Evolutionary conservation across 495 filamentous ascomycete genomes (phyloP).

Genomic region (Lentithecium fluviatile): DNA sequence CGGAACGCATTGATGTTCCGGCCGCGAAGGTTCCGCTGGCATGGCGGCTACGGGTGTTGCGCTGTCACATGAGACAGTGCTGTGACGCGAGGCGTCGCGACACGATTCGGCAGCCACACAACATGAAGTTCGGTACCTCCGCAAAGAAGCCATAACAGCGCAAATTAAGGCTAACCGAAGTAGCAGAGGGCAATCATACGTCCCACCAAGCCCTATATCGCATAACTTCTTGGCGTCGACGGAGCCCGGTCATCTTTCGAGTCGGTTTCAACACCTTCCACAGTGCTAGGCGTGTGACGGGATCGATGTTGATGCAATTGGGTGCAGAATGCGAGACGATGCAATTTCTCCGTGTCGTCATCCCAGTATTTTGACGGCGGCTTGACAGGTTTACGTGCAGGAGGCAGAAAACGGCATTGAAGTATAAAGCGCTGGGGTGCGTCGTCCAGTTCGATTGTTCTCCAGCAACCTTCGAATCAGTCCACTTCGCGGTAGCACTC

Average conservation of each 20-base stretch:
- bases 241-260: constrained; percentile 21
- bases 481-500: constrained; percentile 16
- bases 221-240: constrained; percentile 29
- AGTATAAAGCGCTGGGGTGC: constrained; percentile 14
- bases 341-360: constrained; percentile 21
- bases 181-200: constrained; percentile 32
- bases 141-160: constrained; percentile 14
- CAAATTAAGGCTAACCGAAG: constrained; percentile 21
- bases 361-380: neutral
- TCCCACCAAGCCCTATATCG: constrained; percentile 16
- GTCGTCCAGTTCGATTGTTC: neutral
- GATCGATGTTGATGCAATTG: neutral
- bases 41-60: constrained; percentile 30
- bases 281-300: constrained; percentile 1
- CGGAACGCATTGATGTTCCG: constrained; percentile 24
- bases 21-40: constrained; percentile 8
- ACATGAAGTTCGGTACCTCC: constrained; percentile 7
- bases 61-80: constrained; percentile 26
- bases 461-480: constrained; percentile 17
- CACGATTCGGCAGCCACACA: constrained; percentile 9
- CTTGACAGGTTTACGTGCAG: constrained; percentile 11
- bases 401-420: neutral
- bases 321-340: constrained; percentile 27
- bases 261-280: constrained; percentile 8
- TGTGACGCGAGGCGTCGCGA: constrained; percentile 21